Percentiles rank a stretch among this genome's conserved stretches.
phyloP scores from a whole-genome alignment of 495 filamentous ascomycete species.

The Daldinia bambusicola region DNA sequence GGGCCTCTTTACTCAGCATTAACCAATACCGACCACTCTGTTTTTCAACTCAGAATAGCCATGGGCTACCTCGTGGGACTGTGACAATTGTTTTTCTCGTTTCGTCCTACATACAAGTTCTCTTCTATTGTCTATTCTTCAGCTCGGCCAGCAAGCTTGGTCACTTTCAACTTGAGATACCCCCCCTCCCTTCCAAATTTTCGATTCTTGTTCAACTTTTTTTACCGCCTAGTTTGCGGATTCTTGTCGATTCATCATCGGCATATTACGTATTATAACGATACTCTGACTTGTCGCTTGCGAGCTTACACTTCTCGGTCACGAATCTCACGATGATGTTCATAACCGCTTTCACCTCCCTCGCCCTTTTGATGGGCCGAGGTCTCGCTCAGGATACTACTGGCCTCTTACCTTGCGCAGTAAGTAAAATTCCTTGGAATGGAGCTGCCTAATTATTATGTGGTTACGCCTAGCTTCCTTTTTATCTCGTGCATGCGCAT shows the following conservation, averaged over 20 bases:
- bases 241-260: constrained; percentile 14
- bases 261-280: constrained; percentile 4
- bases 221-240: constrained; percentile 2
- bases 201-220: constrained; percentile 18
- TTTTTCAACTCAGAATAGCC: constrained; percentile 17
- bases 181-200: constrained; percentile 27
- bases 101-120: constrained; percentile 27
- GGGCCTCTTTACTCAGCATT: constrained; percentile 6
- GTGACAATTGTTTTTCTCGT: constrained; percentile 23
- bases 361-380: constrained; percentile 32
- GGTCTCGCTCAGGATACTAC: constrained; percentile 26
- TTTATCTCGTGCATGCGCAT: neutral
- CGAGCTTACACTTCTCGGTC: neutral
- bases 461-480: neutral
- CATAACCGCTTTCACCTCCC: constrained; percentile 14
- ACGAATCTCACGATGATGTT: constrained; percentile 24
- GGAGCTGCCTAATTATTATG: neutral
- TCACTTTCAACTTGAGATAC: constrained; percentile 39
- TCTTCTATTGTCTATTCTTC: constrained; percentile 32
- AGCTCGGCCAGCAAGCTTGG: constrained; percentile 37
- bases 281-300: constrained; percentile 1
- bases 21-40: constrained; percentile 17
- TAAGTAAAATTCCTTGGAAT: constrained; percentile 20
- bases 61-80: constrained; percentile 36
- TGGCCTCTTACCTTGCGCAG: constrained; percentile 30